Evolutionary conservation across 176 grass and related monocot genomes (phyloP).

Genomic region (Triticum timopheevii): DNA sequence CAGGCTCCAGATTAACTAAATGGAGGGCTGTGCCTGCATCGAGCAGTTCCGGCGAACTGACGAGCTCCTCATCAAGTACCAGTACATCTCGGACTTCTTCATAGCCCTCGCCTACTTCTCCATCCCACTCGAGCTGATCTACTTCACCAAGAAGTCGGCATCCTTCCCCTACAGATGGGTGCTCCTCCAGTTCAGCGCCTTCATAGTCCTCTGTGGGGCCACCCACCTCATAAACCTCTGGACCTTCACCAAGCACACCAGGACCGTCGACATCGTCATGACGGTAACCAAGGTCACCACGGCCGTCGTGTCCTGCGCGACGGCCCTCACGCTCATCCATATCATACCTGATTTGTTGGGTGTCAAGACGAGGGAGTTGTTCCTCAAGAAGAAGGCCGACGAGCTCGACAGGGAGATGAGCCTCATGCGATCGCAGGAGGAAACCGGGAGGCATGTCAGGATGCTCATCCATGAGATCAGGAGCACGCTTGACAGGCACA

Average conservation of each 20-base stretch:
- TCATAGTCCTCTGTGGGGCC: slow-evolving; percentile 73
- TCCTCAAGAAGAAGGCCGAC: slow-evolving; percentile 63
- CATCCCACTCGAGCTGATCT: slow-evolving; percentile 69
- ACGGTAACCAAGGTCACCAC: slow-evolving; percentile 63
- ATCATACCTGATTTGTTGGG: slow-evolving; percentile 72
- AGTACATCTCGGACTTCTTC: slow-evolving; percentile 81
- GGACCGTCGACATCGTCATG: slow-evolving; percentile 63
- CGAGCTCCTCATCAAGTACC: slow-evolving; percentile 63
- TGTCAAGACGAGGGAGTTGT: slow-evolving; percentile 68
- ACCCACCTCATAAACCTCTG: slow-evolving; percentile 67
- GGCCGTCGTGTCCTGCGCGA: slow-evolving; percentile 60
- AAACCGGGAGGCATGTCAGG: slow-evolving; percentile 64
- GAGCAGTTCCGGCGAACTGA: slow-evolving; percentile 60
- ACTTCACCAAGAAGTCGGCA: slow-evolving; percentile 69
- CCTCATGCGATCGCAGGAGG: slow-evolving; percentile 58
- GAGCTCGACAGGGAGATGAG: slow-evolving; percentile 68
- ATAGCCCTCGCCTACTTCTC: slow-evolving; percentile 78
- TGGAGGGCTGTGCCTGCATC: slow-evolving; percentile 70
- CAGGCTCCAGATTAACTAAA: not conserved
- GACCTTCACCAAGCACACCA: slow-evolving; percentile 41
- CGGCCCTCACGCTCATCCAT: slow-evolving; percentile 67
- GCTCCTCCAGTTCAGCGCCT: slow-evolving; percentile 67
- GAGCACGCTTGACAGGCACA: too few species aligned
- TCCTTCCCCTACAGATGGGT: slow-evolving; percentile 78
- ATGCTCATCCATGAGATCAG: slow-evolving; percentile 53